Evolutionary conservation across 2,329 filamentous ascomycete genomes (phyloP), one percentile per base, ranked within the genome.

Genomic region (Phialophora macrospora): DNA sequence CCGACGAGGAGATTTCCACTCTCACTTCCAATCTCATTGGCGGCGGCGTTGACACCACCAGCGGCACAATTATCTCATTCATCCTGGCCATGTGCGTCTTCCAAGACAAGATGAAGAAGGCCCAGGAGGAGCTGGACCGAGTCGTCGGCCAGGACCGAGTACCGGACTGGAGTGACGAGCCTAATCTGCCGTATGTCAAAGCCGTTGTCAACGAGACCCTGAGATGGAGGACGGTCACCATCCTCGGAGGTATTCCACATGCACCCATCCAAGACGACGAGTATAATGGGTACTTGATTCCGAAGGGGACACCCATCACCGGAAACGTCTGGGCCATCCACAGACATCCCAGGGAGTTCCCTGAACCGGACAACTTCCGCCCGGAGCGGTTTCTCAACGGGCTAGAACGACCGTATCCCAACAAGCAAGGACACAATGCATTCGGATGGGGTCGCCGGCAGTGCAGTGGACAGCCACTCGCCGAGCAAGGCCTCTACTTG

Each of bases 401-500:
- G 4, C 61, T 66, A 7, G 64, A 69, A 44, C 76, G 82, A 3
- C 81, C 81, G 0, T 85, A 85, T 65, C 81, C 82, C 0, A 77
- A 78, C 9, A 81, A 83, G 67, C 78, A 76, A 58, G 80, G 81
- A 0, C 83, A 85, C 71, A 84, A 85, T 81, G 83, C 83, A 1
- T 85, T 86, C 71, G 84, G 84, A 28, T 86, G 83, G 81, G 85
- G 84, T 6, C 78, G 84, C 2, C 74, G 84, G 5, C 81, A 84
- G 3, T 87, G 84, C 72, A 81, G 80, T 52, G 84, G 84, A 0
- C 79, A 85, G 71, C 82, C 79, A 2, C 75, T 88, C 20, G 85
- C 85, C 1, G 85, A 88, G 74, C 84, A 87, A 71, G 84, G 85
- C 5, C 84, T 84, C 0, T 87, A 84, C 80, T 81, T 88, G 70